A percentile compares a stretch with the other conserved stretches of the same genome.
phyloP scores from a whole-genome alignment of 139 green algal species.

The Pleodorina starrii region DNA sequence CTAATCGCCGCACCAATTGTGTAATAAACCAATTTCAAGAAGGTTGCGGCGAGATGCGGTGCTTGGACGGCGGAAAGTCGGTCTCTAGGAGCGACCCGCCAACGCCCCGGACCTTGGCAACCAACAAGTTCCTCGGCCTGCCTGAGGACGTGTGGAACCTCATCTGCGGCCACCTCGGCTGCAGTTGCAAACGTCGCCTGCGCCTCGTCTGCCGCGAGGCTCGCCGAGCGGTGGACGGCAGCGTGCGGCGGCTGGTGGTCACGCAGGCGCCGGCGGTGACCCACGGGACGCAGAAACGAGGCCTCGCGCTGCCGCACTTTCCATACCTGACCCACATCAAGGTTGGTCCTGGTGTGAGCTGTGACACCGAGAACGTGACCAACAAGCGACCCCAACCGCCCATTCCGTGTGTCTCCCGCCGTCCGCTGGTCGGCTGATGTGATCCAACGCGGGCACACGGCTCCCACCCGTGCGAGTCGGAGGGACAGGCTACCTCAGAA shows the following conservation, averaged over 20 bases:
- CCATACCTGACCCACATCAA: slow-evolving; percentile 5
- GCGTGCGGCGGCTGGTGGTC: not conserved
- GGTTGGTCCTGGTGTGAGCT: no score
- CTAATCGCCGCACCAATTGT: no score
- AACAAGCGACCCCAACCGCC: no score
- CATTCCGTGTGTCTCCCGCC: no score
- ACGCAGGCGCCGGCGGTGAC: not conserved
- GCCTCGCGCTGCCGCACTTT: not conserved
- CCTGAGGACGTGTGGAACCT: not conserved
- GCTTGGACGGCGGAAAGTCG: not conserved
- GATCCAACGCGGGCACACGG: no score
- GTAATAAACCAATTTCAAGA: no score
- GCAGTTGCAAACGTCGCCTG: not conserved
- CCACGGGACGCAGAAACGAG: not conserved
- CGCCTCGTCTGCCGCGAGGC: not conserved
- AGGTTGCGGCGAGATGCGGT: not conserved
- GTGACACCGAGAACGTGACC: no score
- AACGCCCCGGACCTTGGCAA: not conserved
- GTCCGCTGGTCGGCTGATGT: no score
- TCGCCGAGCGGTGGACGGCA: not conserved
- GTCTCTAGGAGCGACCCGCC: not conserved
- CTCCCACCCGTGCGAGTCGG: no score
- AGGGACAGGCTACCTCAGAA: no score
- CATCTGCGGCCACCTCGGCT: not conserved
- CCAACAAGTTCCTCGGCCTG: not conserved